Evolutionary conservation across 805 yeast genomes (phyloP).

Genomic region (Candida ficus): DNA sequence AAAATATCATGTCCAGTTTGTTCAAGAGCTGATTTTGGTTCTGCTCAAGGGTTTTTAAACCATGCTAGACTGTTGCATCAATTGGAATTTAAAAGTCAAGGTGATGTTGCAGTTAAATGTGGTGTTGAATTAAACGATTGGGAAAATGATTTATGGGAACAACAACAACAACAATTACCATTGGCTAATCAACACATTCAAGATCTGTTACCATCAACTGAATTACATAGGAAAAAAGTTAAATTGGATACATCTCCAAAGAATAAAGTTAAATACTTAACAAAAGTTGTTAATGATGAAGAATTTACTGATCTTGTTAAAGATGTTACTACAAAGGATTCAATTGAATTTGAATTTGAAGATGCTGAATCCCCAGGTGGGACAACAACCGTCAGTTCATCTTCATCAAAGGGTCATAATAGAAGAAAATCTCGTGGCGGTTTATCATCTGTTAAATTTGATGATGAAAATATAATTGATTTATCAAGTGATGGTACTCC

Average conservation of each 20-base stretch:
- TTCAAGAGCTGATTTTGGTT: slow-evolving; percentile 61
- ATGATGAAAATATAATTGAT: slow-evolving; percentile 10
- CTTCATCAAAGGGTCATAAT: slow-evolving; percentile 17
- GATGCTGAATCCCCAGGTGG: slow-evolving; percentile 2
- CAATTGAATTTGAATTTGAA: slow-evolving; percentile 13
- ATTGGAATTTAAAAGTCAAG: slow-evolving; percentile 67
- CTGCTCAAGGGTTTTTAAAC: slow-evolving; percentile 77
- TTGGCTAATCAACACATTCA: not conserved
- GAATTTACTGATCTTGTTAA: slow-evolving; percentile 18
- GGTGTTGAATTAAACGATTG: slow-evolving; percentile 49
- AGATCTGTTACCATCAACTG: not conserved
- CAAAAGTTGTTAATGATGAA: not conserved
- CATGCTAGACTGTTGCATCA: slow-evolving; percentile 72
- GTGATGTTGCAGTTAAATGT: slow-evolving; percentile 65
- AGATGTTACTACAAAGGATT: slow-evolving; percentile 20
- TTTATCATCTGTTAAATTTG: slow-evolving; percentile 21
- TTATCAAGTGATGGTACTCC: not conserved
- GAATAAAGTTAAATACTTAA: slow-evolving; percentile 1
- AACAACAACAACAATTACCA: slow-evolving; percentile 2
- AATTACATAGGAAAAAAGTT: slow-evolving; percentile 1
- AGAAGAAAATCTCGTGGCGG: slow-evolving; percentile 26
- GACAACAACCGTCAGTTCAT: not conserved
- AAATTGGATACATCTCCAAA: not conserved
- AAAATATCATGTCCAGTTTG: slow-evolving; percentile 66
- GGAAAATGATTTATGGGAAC: slow-evolving; percentile 42